phyloP scores from a whole-genome alignment of 2,329 filamentous ascomycete species.

The Rosellinia necatrix region DNA sequence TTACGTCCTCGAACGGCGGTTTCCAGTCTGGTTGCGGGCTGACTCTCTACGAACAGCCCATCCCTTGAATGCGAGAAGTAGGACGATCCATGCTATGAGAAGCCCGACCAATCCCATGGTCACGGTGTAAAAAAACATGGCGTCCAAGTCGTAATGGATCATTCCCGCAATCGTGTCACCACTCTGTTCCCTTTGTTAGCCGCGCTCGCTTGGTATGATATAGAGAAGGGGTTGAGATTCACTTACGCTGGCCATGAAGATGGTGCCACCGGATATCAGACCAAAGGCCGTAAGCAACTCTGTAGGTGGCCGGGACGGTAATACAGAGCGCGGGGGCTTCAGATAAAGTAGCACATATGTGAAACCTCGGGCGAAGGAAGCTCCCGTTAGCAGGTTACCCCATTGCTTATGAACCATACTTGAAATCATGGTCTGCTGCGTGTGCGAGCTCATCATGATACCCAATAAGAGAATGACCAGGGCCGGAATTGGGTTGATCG shows the following conservation, averaged over 20 bases:
- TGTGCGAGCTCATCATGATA: slow-evolving; percentile 94
- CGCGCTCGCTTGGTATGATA: neutral
- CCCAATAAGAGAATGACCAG: slow-evolving; percentile 86
- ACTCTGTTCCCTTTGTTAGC: slow-evolving; percentile 53
- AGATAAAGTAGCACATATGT: slow-evolving; percentile 84
- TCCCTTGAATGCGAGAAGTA: slow-evolving; percentile 82
- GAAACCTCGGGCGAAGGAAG: slow-evolving; percentile 74
- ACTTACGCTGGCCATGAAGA: slow-evolving; percentile 90
- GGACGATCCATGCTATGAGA: slow-evolving; percentile 82
- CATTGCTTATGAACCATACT: slow-evolving; percentile 94
- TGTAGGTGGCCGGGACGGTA: slow-evolving; percentile 84
- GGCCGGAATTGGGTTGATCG: slow-evolving; percentile 86
- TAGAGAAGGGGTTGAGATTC: neutral
- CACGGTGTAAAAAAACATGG: slow-evolving; percentile 92
- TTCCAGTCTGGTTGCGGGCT: slow-evolving; percentile 28
- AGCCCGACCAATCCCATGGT: slow-evolving; percentile 82
- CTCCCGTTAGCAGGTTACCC: slow-evolving; percentile 82
- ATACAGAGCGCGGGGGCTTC: slow-evolving; percentile 76
- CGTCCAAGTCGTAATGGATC: slow-evolving; percentile 76
- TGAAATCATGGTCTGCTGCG: slow-evolving; percentile 80
- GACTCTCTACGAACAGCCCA: slow-evolving; percentile 69
- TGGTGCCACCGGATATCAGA: slow-evolving; percentile 81
- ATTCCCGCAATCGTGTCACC: slow-evolving; percentile 78
- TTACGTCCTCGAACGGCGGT: slow-evolving; percentile 24
- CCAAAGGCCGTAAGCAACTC: slow-evolving; percentile 89